phyloP scores from a whole-genome alignment of 495 filamentous ascomycete species.

The Eremomyces bilateralis region DNA sequence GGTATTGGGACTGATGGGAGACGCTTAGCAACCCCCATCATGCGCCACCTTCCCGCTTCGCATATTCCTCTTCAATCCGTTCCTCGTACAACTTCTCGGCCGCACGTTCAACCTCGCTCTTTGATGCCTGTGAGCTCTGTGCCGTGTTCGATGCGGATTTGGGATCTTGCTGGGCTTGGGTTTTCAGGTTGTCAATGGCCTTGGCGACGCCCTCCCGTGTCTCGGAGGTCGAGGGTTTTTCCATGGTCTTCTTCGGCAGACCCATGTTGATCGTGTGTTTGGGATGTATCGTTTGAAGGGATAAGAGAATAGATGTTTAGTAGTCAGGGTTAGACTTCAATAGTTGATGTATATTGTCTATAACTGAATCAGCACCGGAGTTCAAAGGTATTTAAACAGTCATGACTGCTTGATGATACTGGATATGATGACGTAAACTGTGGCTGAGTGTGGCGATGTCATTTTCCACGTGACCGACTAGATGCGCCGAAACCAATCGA shows the following conservation, averaged over 20 bases:
- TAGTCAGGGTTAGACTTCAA: no score
- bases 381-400: no score
- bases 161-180: not conserved
- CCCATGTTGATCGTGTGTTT: not conserved
- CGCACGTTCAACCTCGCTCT: constrained; percentile 10
- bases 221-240: not conserved
- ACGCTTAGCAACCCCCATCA: no score
- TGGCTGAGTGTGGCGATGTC: no score
- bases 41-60: constrained; percentile 14
- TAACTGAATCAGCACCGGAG: no score
- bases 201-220: not conserved
- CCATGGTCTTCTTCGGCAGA: not conserved
- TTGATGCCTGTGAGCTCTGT: not conserved
- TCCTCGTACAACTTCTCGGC: constrained; percentile 15
- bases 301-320: not conserved
- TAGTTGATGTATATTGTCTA: no score
- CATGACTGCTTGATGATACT: no score
- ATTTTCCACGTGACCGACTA: no score
- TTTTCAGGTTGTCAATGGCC: no score
- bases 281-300: not conserved
- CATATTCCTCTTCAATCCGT: constrained; percentile 16
- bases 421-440: no score
- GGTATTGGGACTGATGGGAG: no score
- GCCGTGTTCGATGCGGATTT: not conserved
- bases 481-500: no score